phyloP scores from a whole-genome alignment of 192 early-diverging fungal species.

The Mortierella alpina region DNA sequence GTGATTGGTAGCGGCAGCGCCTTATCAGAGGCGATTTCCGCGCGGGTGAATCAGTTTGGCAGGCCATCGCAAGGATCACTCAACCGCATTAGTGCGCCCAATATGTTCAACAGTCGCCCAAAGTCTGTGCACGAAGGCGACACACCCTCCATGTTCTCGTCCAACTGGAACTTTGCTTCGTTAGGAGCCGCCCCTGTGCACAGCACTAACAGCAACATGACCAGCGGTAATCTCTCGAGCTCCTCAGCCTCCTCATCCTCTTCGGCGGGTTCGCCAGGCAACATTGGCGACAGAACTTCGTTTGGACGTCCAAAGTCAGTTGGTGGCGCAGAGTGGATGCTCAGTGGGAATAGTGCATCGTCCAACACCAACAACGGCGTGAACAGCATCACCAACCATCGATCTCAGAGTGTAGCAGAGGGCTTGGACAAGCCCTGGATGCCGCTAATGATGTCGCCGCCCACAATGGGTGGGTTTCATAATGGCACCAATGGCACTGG shows the following conservation, averaged over 20 bases:
- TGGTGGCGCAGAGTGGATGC: constrained; percentile 58
- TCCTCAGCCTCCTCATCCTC: constrained; percentile 2
- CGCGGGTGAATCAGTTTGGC: constrained; percentile 28
- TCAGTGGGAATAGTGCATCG: constrained; percentile 10
- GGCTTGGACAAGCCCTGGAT: constrained; percentile 46
- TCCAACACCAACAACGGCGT: constrained; percentile 1
- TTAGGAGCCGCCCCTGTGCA: constrained; percentile 37
- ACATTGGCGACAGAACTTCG: constrained; percentile 39
- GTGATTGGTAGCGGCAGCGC: constrained; percentile 25
- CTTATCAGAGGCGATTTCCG: constrained; percentile 24
- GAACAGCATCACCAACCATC: not conserved
- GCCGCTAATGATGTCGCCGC: constrained; percentile 37
- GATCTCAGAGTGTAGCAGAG: constrained; percentile 10
- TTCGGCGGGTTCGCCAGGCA: constrained; percentile 37
- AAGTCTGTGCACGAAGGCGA: constrained; percentile 53
- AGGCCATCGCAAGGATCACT: constrained; percentile 23
- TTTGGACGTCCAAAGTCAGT: constrained; percentile 60
- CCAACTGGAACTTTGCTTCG: constrained; percentile 48
- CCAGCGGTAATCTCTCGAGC: not conserved
- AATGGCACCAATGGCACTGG: constrained; percentile 48
- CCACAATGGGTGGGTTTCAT: constrained; percentile 45
- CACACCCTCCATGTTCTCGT: constrained; percentile 43
- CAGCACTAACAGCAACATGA: constrained; percentile 1
- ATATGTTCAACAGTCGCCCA: constrained; percentile 28
- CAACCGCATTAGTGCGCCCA: constrained; percentile 29